phyloP scores from a whole-genome alignment of 2,329 filamentous ascomycete species.

The Monosporascus ibericus region DNA sequence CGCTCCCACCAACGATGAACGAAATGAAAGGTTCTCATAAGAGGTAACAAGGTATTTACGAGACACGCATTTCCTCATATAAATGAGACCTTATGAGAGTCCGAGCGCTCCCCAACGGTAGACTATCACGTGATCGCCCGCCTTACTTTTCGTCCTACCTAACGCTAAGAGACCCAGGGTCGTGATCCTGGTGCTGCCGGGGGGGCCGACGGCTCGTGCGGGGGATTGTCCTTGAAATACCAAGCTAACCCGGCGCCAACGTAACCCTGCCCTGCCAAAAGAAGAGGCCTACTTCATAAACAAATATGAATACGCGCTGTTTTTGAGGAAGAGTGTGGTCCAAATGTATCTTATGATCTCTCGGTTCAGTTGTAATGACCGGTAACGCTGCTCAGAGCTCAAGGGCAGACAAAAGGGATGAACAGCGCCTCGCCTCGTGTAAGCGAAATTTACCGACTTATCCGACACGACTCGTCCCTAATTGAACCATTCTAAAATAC shows the following conservation, averaged over 20 bases:
- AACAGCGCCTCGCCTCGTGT: conserved; percentile 25
- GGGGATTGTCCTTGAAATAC: neutral
- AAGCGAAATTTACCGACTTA: neutral
- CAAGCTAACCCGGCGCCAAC: neutral
- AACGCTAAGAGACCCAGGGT: neutral
- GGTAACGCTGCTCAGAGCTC: conserved; percentile 17
- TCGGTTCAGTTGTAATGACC: conserved; percentile 14
- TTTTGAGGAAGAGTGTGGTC: neutral
- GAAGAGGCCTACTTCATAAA: too few relatives aligned
- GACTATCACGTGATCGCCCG: neutral
- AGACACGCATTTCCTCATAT: too few relatives aligned
- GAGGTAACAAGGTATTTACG: too few relatives aligned
- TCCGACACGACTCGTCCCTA: too few relatives aligned
- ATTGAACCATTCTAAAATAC: too few relatives aligned
- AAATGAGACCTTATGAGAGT: too few relatives aligned
- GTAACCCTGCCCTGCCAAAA: neutral
- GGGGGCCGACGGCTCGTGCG: neutral
- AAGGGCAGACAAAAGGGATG: conserved; percentile 17
- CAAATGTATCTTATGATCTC: conserved; percentile 7
- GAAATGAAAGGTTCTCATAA: too few relatives aligned
- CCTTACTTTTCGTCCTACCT: neutral
- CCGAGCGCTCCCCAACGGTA: neutral
- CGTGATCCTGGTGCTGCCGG: neutral
- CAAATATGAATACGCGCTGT: too few relatives aligned
- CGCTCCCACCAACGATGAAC: too few relatives aligned